A percentile compares a stretch with the other conserved stretches of the same genome.
Conservation (phyloP, 371 early-diverging fungal genomes). For the Lichtheimia ramosa region DNA sequence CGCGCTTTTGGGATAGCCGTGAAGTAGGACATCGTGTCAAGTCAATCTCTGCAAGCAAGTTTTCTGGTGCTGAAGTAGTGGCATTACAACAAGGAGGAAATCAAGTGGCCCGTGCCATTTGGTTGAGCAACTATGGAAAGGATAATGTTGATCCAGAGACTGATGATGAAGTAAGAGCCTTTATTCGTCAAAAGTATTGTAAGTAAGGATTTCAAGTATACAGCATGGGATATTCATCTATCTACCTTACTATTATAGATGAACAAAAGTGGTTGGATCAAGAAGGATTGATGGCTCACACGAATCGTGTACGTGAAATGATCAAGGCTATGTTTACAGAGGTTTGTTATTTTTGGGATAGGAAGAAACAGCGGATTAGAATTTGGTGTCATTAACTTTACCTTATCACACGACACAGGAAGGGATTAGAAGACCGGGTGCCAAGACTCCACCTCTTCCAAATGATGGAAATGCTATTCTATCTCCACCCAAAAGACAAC, state of each 20-base stretch:
- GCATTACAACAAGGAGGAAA: constrained; percentile 66
- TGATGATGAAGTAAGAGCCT: constrained; percentile 38
- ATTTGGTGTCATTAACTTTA: constrained; percentile 3
- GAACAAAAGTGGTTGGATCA: constrained; percentile 49
- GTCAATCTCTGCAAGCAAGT: constrained; percentile 66
- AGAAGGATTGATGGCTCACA: constrained; percentile 20
- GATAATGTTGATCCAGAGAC: constrained; percentile 35
- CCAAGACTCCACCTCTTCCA: constrained; percentile 15
- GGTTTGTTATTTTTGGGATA: constrained; percentile 5
- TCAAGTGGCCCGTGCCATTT: constrained; percentile 37
- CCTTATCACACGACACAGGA: constrained; percentile 3
- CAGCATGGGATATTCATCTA: neutral
- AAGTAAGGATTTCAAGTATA: neutral
- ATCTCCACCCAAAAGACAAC: neutral
- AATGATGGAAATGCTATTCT: neutral
- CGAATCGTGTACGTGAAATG: constrained; percentile 22
- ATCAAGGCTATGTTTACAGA: constrained; percentile 29
- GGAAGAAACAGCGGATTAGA: neutral
- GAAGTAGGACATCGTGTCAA: constrained; percentile 71
- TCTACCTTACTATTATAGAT: constrained; percentile 12
- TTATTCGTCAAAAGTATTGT: constrained; percentile 49
- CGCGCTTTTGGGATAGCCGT: constrained; percentile 36
- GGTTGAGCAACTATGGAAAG: constrained; percentile 30
- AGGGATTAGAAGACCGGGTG: constrained; percentile 12
- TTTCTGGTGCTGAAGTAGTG: constrained; percentile 58